A percentile compares a stretch with the other conserved stretches of the same genome.
Evolutionary conservation across 2,329 filamentous ascomycete species (phyloP).

Genomic region (Aspergillus eucalypticola): DNA sequence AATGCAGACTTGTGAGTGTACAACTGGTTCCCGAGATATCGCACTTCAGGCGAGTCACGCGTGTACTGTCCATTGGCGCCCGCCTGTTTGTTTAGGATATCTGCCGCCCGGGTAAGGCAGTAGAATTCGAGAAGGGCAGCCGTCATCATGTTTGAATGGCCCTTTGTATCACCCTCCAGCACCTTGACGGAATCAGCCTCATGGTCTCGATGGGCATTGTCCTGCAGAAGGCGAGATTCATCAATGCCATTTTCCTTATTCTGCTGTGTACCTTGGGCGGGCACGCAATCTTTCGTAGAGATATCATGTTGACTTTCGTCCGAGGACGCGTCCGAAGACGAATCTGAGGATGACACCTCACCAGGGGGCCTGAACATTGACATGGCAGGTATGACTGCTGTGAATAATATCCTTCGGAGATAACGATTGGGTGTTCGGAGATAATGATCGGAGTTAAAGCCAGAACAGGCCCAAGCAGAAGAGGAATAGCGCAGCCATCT

Average conservation of each 20-base stretch:
- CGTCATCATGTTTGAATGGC: slow-evolving; percentile 45
- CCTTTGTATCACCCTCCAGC: slow-evolving; percentile 35
- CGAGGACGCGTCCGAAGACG: slow-evolving; percentile 39
- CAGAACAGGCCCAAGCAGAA: background rate
- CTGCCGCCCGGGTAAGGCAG: slow-evolving; percentile 45
- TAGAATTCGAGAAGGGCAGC: slow-evolving; percentile 49
- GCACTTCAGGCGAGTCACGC: slow-evolving; percentile 45
- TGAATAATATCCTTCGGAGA: background rate
- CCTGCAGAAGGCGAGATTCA: slow-evolving; percentile 2
- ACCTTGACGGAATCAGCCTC: slow-evolving; percentile 22
- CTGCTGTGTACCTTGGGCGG: background rate
- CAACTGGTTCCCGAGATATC: slow-evolving; percentile 43
- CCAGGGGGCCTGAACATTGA: slow-evolving; percentile 44
- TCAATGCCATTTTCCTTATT: slow-evolving; percentile 9
- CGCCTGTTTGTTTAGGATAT: slow-evolving; percentile 44
- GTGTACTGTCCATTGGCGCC: slow-evolving; percentile 38
- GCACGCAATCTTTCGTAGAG: slow-evolving; percentile 3
- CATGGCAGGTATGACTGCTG: slow-evolving; percentile 26
- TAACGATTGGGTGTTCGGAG: background rate
- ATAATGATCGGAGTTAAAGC: background rate
- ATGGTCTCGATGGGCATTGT: slow-evolving; percentile 1
- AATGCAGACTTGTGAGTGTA: slow-evolving; percentile 47
- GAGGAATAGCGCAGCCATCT: background rate
- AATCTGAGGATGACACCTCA: slow-evolving; percentile 41
- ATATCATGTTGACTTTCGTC: slow-evolving; percentile 26